Evolutionary conservation across 148 eudicot species (phyloP).

Genomic region (Fagopyrum tataricum): DNA sequence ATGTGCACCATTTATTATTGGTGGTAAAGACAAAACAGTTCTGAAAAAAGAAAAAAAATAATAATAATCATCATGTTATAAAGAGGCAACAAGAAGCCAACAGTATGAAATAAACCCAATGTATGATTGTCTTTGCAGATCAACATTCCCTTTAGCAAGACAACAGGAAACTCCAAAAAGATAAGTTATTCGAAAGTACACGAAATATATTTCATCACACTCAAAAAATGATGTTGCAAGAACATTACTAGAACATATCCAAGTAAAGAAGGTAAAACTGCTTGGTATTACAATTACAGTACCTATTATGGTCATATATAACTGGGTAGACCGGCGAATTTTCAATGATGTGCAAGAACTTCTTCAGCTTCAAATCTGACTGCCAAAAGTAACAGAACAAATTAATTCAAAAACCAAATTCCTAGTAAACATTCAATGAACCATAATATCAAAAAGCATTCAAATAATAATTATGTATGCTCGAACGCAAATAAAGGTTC

Average conservation of each 20-base stretch:
- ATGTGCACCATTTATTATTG: slow-evolving; percentile 91
- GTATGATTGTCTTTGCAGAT: neutral
- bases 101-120: neutral
- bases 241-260: neutral
- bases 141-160: neutral
- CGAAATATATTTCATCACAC: neutral
- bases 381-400: slow-evolving; percentile 27
- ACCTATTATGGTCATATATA: slow-evolving; percentile 78
- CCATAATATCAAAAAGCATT: neutral
- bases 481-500: neutral
- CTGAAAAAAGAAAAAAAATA: slow-evolving; percentile 37
- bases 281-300: slow-evolving; percentile 15
- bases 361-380: slow-evolving; percentile 95
- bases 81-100: neutral
- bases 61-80: neutral
- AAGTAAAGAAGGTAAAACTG: neutral
- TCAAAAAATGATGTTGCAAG: neutral
- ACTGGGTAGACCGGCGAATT: slow-evolving; percentile 83
- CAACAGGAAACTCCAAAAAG: neutral
- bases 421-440: neutral
- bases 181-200: neutral
- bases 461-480: neutral
- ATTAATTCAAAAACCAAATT: neutral
- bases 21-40: slow-evolving; percentile 90
- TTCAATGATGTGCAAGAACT: slow-evolving; percentile 87